Base-by-base conservation (phyloP, 73 alveolate genomes). In the Stentor roeselii region DNA sequence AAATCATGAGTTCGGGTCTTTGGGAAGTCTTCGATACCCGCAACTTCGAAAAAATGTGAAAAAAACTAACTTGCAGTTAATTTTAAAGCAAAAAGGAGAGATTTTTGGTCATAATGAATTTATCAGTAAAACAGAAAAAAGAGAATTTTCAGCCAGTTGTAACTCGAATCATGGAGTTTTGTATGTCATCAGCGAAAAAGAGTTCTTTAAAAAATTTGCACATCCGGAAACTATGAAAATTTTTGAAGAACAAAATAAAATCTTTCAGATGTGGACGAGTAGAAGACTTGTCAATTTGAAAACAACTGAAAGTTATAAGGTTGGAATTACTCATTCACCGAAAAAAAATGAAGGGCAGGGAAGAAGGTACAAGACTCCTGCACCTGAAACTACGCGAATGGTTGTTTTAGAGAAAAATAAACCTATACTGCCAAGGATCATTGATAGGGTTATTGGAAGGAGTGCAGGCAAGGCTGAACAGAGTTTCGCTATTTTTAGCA, bases 81-180 rank as follows among this genome's bases (percentile, higher is more conserved):
- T 67, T 11, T 27, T 67, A 1, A 67, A 67, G 80, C 80, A 67
- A 67, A 67, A 67, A 67, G 80, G 80, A 21, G 80, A 67, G 21
- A 67, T 67, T 21, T 67, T 67, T 2, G 80, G 80, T 1, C 34
- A 67, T 34, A 32, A 67, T 21, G 80, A 67, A 67, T 27, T 67
- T 21, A 27, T 21, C 1, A 30, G 14, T 30, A 67, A 67, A 67
- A 67, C 21, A 67, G 37, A 2, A 27, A 67, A 27, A 1, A n/a
- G 80, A 21, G 27, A 30, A 27, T 67, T 67, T 67, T 27, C 80
- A 0, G 21, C 42, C 34, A 2, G 42, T 1, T 67, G 80, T 40
- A 32, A 27, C 34, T 67, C 80, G 11, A 67, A n/a, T 30, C 21
- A 15, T 15, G 80, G 41, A 27, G 80, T 27, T 1, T 11, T 67